phyloP scores from a whole-genome alignment of 805 yeast species.

The Starmerella sp. region DNA sequence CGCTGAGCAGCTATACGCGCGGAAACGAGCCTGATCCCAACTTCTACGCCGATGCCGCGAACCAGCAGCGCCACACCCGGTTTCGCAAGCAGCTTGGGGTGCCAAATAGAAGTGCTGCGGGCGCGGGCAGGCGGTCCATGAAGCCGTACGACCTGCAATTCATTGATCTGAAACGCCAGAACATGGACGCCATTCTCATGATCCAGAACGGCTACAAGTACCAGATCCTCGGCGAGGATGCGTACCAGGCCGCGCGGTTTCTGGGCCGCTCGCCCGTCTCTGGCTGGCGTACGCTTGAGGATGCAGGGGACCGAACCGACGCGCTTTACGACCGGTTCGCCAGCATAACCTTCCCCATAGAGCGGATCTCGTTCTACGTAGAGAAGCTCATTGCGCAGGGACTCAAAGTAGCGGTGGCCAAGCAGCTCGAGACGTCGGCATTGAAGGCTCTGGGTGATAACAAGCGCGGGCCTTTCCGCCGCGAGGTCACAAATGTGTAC shows the following conservation, averaged over 20 bases:
- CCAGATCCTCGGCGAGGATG: conserved; percentile 79
- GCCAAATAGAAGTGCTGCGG: not conserved
- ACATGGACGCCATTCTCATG: conserved; percentile 62
- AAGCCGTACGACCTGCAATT: conserved; percentile 80
- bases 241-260: conserved; percentile 52
- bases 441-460: conserved; percentile 46
- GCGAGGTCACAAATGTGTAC: conserved; percentile 59
- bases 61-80: conserved; percentile 1
- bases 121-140: conserved; percentile 28
- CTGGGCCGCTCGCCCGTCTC: conserved; percentile 48
- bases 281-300: conserved; percentile 49
- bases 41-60: not conserved
- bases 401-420: conserved; percentile 73
- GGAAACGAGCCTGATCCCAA: not conserved
- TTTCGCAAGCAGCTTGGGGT: conserved; percentile 2
- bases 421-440: conserved; percentile 73
- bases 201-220: conserved; percentile 89
- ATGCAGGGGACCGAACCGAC: conserved; percentile 39
- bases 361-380: conserved; percentile 60
- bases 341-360: conserved; percentile 76
- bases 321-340: conserved; percentile 50
- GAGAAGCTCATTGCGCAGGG: conserved; percentile 63
- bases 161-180: conserved; percentile 45
- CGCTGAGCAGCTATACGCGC: not conserved
- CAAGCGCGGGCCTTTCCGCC: conserved; percentile 48